Evolutionary conservation across 306 rosid genomes (phyloP).

Genomic region (Crotalaria pallida): DNA sequence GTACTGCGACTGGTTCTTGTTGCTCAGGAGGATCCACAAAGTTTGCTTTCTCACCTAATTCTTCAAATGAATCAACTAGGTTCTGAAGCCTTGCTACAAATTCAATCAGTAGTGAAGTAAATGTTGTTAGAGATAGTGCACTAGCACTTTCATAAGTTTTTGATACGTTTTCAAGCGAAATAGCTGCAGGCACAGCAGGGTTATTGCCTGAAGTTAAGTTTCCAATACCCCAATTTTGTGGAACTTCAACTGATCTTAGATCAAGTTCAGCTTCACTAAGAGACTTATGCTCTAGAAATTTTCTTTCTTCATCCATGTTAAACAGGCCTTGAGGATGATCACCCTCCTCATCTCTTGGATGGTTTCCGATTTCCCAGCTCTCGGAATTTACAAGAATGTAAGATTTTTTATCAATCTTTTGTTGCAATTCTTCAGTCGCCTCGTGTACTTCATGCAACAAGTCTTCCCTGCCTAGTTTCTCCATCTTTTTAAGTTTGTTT

Average conservation of each 20-base stretch:
- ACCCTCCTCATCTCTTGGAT: constrained; percentile 30
- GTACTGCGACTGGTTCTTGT: neutral
- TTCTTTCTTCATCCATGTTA: constrained; percentile 43
- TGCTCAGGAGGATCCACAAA: constrained; percentile 61
- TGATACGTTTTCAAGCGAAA: constrained; percentile 40
- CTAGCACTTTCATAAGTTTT: constrained; percentile 81
- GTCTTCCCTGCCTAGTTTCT: constrained; percentile 51
- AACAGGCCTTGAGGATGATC: constrained; percentile 46
- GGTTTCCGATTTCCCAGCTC: constrained; percentile 83
- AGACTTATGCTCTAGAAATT: constrained; percentile 57
- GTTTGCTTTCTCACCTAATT: constrained; percentile 61
- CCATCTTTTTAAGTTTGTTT: constrained; percentile 72
- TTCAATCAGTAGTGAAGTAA: constrained; percentile 79
- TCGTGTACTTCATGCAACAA: constrained; percentile 69
- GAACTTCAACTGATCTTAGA: constrained; percentile 44
- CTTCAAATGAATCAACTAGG: constrained; percentile 66
- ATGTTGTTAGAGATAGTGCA: constrained; percentile 68
- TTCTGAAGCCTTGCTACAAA: constrained; percentile 94
- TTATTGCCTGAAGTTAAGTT: neutral
- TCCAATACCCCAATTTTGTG: constrained; percentile 40
- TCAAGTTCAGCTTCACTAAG: constrained; percentile 82
- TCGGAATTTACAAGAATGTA: constrained; percentile 85
- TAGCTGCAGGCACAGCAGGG: constrained; percentile 16
- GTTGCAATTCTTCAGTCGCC: constrained; percentile 86
- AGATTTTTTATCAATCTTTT: constrained; percentile 70